These are phyloP conservation scores for Dendrothele bispora DNA, from an alignment of 768 basidiomycete species.

Conservation along the genomic window DNA sequence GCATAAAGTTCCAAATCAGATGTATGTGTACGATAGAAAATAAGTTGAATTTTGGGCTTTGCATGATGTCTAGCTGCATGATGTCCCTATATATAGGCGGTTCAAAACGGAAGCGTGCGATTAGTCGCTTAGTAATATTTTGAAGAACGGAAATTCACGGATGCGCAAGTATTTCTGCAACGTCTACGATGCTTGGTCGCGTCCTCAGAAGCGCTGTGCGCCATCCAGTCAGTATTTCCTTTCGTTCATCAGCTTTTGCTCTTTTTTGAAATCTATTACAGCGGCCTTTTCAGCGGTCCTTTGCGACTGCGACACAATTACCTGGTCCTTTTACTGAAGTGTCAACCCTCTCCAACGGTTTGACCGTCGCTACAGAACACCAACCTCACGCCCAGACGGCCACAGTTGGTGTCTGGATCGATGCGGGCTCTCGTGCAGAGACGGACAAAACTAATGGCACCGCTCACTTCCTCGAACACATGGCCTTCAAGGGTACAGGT, in stretches of 20 bases:
- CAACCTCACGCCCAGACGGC: slow-evolving; percentile 92
- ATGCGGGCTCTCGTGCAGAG: slow-evolving; percentile 96
- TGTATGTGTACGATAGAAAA: too few relatives aligned
- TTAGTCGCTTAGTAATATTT: too few relatives aligned
- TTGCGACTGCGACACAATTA: slow-evolving; percentile 70
- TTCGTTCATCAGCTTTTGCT: slow-evolving; percentile 8
- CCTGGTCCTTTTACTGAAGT: slow-evolving; percentile 82
- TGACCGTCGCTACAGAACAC: slow-evolving; percentile 92
- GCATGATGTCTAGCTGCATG: too few relatives aligned
- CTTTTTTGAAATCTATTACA: slow-evolving; percentile 18
- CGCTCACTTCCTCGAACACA: slow-evolving; percentile 98
- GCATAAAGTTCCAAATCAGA: too few relatives aligned
- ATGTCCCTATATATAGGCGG: too few relatives aligned
- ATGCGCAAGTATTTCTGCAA: slow-evolving; percentile 10
- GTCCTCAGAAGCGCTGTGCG: slow-evolving; percentile 40
- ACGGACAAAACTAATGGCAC: slow-evolving; percentile 93
- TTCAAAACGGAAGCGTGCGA: too few relatives aligned
- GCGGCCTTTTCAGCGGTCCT: slow-evolving; percentile 64
- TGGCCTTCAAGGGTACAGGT: slow-evolving; percentile 97
- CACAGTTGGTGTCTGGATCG: slow-evolving; percentile 99
- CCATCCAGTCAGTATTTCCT: slow-evolving; percentile 30
- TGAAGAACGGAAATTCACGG: slow-evolving; percentile 13
- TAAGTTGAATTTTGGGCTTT: too few relatives aligned
- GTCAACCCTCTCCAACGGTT: slow-evolving; percentile 90
- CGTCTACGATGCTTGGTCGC: slow-evolving; percentile 38